A percentile compares a stretch with the other conserved stretches of the same genome.
Evolutionary conservation across 176 grass and related monocot species (phyloP).

Genomic region (Tillandsia leiboldiana): DNA sequence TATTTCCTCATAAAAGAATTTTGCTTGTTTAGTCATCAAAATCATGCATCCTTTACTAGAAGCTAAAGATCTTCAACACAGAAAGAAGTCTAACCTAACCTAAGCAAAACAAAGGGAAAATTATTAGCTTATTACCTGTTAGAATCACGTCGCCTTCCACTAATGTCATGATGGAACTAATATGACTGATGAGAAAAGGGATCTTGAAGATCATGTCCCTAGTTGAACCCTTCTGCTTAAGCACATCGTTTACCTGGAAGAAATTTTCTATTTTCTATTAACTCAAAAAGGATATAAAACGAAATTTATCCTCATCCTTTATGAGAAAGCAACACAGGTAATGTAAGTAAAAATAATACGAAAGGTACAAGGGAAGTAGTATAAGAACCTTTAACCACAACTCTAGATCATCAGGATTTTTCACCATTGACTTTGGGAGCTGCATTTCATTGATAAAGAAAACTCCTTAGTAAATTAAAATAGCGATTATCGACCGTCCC

Average conservation of each 20-base stretch:
- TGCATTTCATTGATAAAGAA: constrained; percentile 9
- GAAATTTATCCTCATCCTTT: neutral
- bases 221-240: constrained; percentile 79
- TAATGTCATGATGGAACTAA: constrained; percentile 87
- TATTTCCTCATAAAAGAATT: neutral
- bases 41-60: neutral
- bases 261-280: constrained; percentile 12
- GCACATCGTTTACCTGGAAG: constrained; percentile 70
- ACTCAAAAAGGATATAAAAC: neutral
- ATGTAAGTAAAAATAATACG: neutral
- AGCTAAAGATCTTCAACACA: constrained; percentile 5
- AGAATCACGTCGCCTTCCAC: constrained; percentile 95
- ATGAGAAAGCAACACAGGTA: neutral
- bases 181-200: constrained; percentile 87
- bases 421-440: constrained; percentile 70
- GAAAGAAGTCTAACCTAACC: neutral
- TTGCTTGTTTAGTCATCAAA: neutral
- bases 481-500: neutral
- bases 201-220: constrained; percentile 95
- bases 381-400: constrained; percentile 84
- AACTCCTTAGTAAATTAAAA: neutral
- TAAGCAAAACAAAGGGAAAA: too few relatives aligned
- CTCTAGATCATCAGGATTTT: constrained; percentile 75
- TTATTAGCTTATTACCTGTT: constrained; percentile 37
- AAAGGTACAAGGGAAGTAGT: neutral